Conservation (phyloP, 2,329 filamentous ascomycete genomes). For the Aspergillus proliferans region DNA sequence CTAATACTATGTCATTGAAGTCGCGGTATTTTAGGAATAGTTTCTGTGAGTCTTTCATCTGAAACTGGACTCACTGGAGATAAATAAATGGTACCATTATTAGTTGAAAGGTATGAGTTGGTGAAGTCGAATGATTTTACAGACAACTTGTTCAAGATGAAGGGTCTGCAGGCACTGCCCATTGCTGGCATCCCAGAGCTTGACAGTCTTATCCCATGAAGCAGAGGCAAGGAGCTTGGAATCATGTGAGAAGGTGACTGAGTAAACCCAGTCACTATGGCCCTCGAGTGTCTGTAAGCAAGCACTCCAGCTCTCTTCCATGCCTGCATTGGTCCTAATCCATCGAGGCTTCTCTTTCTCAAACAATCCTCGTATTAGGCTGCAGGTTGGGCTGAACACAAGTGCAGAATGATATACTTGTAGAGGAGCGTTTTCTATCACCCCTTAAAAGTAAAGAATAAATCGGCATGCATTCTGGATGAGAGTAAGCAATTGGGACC, state of each 20-base stretch:
- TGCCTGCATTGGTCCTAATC: background rate
- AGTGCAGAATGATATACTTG: conserved; percentile 24
- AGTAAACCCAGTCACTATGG: conserved; percentile 9
- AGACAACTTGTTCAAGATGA: too few relatives aligned
- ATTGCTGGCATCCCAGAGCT: conserved; percentile 4
- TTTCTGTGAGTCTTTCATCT: background rate
- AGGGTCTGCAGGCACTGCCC: background rate
- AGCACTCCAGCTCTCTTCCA: conserved; percentile 7
- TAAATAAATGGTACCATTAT: background rate
- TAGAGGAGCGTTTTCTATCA: conserved; percentile 17
- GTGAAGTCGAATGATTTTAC: background rate
- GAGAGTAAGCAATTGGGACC: background rate
- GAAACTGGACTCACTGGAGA: background rate
- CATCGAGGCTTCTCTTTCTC: background rate
- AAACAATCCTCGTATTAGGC: conserved; percentile 11
- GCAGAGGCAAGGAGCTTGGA: conserved; percentile 13
- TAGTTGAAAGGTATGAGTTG: background rate
- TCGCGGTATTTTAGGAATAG: background rate
- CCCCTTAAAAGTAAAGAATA: conserved; percentile 16
- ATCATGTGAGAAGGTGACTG: conserved; percentile 12
- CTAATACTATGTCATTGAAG: background rate
- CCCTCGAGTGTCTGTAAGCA: conserved; percentile 14
- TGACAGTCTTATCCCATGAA: conserved; percentile 14
- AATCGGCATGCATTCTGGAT: conserved; percentile 21
- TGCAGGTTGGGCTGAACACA: conserved; percentile 19